phyloP scores from a whole-genome alignment of 2,329 filamentous ascomycete species.

The Ophiostoma triangulosporum region DNA sequence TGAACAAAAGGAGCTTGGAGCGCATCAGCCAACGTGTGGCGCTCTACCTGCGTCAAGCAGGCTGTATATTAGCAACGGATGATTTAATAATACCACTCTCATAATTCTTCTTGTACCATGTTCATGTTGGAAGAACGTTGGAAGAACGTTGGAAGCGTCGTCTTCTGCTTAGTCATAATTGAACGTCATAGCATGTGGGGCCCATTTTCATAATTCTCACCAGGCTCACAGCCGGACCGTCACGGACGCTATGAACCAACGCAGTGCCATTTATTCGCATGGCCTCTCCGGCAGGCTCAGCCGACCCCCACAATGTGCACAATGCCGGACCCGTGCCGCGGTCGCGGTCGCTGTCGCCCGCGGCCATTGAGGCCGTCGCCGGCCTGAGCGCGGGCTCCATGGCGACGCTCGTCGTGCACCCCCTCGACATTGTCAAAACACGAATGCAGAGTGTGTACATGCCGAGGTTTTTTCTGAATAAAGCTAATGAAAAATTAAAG shows the following conservation, averaged over 20 bases:
- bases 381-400: slow-evolving; percentile 80
- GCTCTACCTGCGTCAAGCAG: too few relatives aligned
- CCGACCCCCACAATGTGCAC: not conserved
- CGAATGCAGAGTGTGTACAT: slow-evolving; percentile 75
- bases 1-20: too few relatives aligned
- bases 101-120: not conserved
- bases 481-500: slow-evolving; percentile 29
- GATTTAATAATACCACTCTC: slow-evolving; percentile 11
- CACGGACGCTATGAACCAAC: not conserved
- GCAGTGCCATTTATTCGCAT: not conserved
- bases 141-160: not conserved
- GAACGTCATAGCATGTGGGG: not conserved
- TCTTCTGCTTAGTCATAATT: not conserved
- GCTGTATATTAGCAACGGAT: slow-evolving; percentile 10
- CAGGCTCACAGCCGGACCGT: not conserved
- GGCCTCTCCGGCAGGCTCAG: not conserved
- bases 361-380: slow-evolving; percentile 73
- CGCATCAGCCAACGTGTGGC: too few relatives aligned
- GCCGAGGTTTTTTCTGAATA: not conserved
- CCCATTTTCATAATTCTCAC: not conserved
- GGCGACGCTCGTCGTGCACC: slow-evolving; percentile 78
- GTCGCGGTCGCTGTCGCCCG: slow-evolving; percentile 43
- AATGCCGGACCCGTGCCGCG: not conserved
- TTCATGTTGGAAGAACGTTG: too few relatives aligned
- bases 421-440: slow-evolving; percentile 92